Conservation (phyloP, 2,329 filamentous ascomycete species). For the Fusarium citri region DNA sequence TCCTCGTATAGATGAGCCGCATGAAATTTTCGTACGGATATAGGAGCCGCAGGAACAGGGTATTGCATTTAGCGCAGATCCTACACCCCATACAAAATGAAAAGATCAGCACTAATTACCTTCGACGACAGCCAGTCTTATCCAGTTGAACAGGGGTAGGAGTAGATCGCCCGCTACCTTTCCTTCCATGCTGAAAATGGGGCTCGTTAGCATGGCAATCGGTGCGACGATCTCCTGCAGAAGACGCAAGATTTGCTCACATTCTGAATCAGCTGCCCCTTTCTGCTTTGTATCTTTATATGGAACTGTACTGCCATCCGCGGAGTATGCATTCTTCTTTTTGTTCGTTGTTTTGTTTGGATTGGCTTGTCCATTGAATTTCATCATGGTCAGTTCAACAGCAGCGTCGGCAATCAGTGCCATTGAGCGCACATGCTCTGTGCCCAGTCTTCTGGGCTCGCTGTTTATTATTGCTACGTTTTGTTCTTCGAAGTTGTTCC, state of each 20-base stretch:
- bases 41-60: not conserved
- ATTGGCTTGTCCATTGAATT: not conserved
- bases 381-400: not conserved
- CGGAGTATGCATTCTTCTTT: not conserved
- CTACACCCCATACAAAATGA: not conserved
- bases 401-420: conserved; percentile 1
- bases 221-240: not conserved
- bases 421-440: conserved; percentile 20
- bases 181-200: not conserved
- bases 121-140: not conserved
- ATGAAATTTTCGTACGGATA: not conserved
- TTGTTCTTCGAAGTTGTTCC: conserved; percentile 15
- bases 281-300: not conserved
- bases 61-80: not conserved
- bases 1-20: not conserved
- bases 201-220: not conserved
- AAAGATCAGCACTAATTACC: conserved; percentile 2
- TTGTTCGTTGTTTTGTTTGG: not conserved
- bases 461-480: conserved; percentile 9
- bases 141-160: not conserved
- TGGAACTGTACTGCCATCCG: not conserved
- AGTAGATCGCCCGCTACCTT: not conserved
- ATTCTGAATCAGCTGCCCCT: not conserved
- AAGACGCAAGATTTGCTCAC: not conserved
- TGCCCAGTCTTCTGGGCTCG: conserved; percentile 12